Base-by-base conservation (phyloP, 2,329 filamentous ascomycete species). In the Penicillium sp. region DNA sequence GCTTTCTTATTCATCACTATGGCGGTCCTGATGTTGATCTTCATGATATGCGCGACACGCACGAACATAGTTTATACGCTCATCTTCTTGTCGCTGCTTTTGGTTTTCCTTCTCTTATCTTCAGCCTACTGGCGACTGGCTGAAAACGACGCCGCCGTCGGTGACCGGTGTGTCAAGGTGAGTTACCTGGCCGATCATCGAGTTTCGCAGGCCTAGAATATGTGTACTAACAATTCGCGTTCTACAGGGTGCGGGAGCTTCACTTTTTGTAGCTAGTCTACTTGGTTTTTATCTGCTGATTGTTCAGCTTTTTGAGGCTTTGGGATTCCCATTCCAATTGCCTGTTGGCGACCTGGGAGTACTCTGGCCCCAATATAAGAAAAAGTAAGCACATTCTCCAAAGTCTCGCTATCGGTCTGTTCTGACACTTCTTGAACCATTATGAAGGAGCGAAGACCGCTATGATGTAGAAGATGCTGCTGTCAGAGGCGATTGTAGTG, bases 31-130 rank as follows among this genome's bases (percentile, higher is more conserved):
- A 84, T 81, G 68, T 69, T 89, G 55, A 66, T 90, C 60, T 90
- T 84, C 75, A 72, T 90, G 43, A 75, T 91, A 66, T 88, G 85
- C 71, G 80, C 88, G 1, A 74, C 90, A 15, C 84, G 88, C 41
- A 91, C 87, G 24, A 91, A 91, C 67, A 50, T 89, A 8, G 79
- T 84, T 68, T 89, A 90, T 70, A 80, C 88, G 59, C 59, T 84
- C 49, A 87, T 91, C 69, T 91, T 91, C 75, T 64, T 84, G 52
- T 77, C 76, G 1, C 79, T 91, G n/a, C 68, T 81, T 15, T 64
- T 84, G 10, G 75, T 78, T 2, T 89, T 91, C 64, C 67, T 70
- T 10, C 73, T 84, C 21, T 75, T 90, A 26, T 79, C 86, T 0
- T 84, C 77, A 2, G 79, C 79, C 0, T 88, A 84, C 69, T 87